Evolutionary conservation across 23 red algal genomes (phyloP), one percentile per base, ranked within the genome.

Genomic region (Agarophyton chilense): DNA sequence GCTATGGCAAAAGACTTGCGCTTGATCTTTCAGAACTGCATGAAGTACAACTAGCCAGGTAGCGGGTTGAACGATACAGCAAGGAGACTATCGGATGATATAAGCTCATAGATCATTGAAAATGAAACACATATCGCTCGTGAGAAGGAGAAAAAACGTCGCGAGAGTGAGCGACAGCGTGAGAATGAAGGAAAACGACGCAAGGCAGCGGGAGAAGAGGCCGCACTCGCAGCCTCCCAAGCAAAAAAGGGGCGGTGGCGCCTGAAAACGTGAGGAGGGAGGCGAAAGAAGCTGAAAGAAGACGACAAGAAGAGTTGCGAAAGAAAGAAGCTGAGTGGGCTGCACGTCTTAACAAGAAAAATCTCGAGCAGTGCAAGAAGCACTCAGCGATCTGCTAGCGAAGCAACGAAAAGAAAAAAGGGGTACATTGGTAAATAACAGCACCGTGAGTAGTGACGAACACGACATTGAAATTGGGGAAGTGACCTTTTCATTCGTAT

Each of bases 1-100:
- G 58, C 44, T 8, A 84, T 55, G 22, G 82, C 62, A 31, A 86
- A 58, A 21, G 95, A 98, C 72, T 81, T 98, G n/a, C 83, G 90
- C 24, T 38, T 94, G n/a, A n/a, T n/a, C n/a, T n/a, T n/a, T n/a
- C n/a, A n/a, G n/a, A n/a, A n/a, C n/a, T n/a, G n/a, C n/a, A 94
- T 98, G 91, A 58, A 78, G 33, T 98, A 98, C 79, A 98, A 98
- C 64, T 72, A 90, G 18, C 77, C 87, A 38, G 64, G 71, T 6
- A 94, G 90, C 35, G 79, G 72, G 21, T 91, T 92, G 38, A 70
- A 98, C 61, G 63, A 55, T 10, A 68, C 76, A 11, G 95, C 95
- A 17, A 55, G 66, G 32, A 66, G 72, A 61, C 45, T 85, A 12
- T 51, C 86, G 35, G 76, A 88, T 21, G 45, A 52, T 39, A 32